Evolutionary conservation across 805 yeast genomes (phyloP), one percentile per base, ranked within the genome.

Genomic region (Candida corydali): DNA sequence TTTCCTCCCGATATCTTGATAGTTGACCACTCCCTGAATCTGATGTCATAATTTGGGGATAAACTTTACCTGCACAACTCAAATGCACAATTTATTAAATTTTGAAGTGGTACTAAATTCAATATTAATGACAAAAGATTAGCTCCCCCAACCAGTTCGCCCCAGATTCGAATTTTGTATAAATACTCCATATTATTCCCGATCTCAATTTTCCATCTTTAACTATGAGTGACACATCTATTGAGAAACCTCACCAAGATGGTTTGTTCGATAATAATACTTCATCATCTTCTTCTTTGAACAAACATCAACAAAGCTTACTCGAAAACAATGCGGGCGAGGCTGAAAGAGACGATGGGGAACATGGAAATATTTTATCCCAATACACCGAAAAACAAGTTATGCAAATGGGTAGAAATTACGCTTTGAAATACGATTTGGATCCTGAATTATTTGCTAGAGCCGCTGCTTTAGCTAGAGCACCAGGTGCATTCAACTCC

Each of bases 401-500:
- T 5, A 76, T 75, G 76, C 72, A 69, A 41, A 80, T 80, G 85
- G 86, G 86, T 26, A 65, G 83, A 45, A 71, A 72, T 40, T 81
- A 80, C 56, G 86, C 86, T 15, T 42, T 58, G 22, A 75, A 75
- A 47, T 65, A 79, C 45, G 70, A 63, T 8, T 50, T 81, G 49
- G 82, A 78, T 44, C 65, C 66, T 3, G 84, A 76, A 16, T 59
- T 80, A 32, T 79, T 81, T 54, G 79, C 76, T 8, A 58, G 69
- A 29, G 84, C 80, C 7, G 84, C 84, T 2, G 68, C 78, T 8
- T 49, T 76, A 16, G 83, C 85, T 3, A 69, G 78, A 52, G 55
- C 63, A 28, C 86, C 86, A 3, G 48, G 44, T n/a, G 74, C 66
- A 3, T 81, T 66, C 58, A 76, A 76, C 51, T 65, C 76, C 20